A percentile compares a stretch with the other conserved stretches of the same genome.
phyloP scores from a whole-genome alignment of 2,329 filamentous ascomycete species.

The Claviceps sorghi region DNA sequence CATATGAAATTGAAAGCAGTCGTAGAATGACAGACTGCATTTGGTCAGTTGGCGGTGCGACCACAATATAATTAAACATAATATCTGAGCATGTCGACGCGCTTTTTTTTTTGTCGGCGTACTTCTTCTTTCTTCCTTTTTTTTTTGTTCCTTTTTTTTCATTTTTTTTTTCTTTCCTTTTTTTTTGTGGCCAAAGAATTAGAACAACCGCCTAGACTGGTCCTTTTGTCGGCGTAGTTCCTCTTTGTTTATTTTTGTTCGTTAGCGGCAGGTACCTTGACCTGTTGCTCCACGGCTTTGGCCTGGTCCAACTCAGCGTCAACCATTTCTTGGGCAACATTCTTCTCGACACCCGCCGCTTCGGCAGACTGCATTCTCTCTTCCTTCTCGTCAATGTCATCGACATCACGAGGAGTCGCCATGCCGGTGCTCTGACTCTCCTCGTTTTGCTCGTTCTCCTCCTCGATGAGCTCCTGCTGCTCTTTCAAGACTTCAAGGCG shows the following conservation, averaged over 20 bases:
- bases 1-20: constrained; percentile 13
- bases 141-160: not conserved
- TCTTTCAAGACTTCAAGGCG: constrained; percentile 95
- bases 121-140: not conserved
- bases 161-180: not conserved
- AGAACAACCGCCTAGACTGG: not conserved
- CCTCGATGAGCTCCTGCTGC: constrained; percentile 93
- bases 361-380: constrained; percentile 45
- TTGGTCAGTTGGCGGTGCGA: not conserved
- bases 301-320: constrained; percentile 38
- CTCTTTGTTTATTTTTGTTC: constrained; percentile 1
- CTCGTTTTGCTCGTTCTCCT: constrained; percentile 87
- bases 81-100: not conserved
- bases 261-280: constrained; percentile 8
- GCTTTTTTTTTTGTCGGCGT: not conserved
- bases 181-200: not conserved
- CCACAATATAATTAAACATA: not conserved
- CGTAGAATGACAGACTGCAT: constrained; percentile 10
- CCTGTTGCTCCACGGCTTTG: constrained; percentile 15
- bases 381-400: constrained; percentile 92
- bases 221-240: not conserved
- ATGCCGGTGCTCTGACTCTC: constrained; percentile 62
- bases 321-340: constrained; percentile 37
- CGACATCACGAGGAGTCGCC: constrained; percentile 65
- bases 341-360: constrained; percentile 30